Base-by-base conservation (phyloP, 129 eudicot genomes). In the Logfia minima region DNA sequence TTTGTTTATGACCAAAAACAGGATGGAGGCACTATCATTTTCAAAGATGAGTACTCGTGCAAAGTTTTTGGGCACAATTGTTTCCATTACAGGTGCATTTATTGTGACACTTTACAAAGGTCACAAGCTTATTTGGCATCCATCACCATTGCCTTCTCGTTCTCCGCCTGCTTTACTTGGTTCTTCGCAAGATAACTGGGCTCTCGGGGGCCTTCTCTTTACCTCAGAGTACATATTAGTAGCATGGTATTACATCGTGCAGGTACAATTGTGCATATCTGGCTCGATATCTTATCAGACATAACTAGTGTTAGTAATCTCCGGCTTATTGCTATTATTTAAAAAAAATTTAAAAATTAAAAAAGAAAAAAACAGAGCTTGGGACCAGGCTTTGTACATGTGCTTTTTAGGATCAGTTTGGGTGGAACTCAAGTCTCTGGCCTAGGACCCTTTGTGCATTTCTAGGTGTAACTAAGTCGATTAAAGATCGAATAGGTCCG, bases 51-150 rank as follows among this genome's bases (percentile, higher is more conserved):
- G 89, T 73, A 87, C 88, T 52, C 88, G 83, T 21, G 98, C 96
- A 0, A 93, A 93, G 81, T 66, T 90, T 32, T 41, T 82, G 21
- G 98, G 98, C 32, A 91, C 98, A 35, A 45, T 90, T 9, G 88
- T 93, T 32, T 90, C 98, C 0, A 87, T 93, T 66, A 65, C 91
- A 14, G 98, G 98, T 23, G 98, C 98, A 68, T 84, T 90, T 58
- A 70, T 93, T 24, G 97, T 93, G 17, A 90, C 95, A 59, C 85
- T 93, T 24, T 90, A 87, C 75, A 88, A 75, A 82, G 97, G 98
- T 59, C 98, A 92, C 32, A 80, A 79, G 66, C 74, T 93, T 72
- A 83, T 76, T 21, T 41, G 79, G 60, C 26, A 80, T 59, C 22
- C 69, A 1, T 28, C 86, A 17, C 28, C 92, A 11, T 24, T 28